These are phyloP conservation scores for Kodamaea restingae DNA, from an alignment of 805 yeast species.

Conservation along the genomic window DNA sequence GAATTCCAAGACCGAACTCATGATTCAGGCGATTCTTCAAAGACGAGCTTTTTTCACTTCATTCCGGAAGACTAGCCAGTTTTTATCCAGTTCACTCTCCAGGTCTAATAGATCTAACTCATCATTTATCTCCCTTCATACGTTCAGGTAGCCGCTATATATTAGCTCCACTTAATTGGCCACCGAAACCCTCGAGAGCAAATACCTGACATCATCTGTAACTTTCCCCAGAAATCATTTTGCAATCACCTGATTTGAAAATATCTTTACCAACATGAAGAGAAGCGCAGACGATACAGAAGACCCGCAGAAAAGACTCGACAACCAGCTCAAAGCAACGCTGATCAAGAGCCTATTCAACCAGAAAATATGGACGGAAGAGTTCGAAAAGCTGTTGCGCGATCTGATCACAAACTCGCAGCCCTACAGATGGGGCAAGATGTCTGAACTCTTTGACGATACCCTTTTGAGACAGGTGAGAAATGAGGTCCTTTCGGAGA, in stretches of 20 bases:
- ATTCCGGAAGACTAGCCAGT: too few species aligned
- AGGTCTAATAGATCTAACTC: too few species aligned
- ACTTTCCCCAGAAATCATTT: too few species aligned
- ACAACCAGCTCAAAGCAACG: conserved; percentile 2
- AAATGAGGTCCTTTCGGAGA: conserved; percentile 73
- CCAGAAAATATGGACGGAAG: conserved; percentile 43
- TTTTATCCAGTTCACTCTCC: too few species aligned
- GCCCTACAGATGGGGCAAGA: conserved; percentile 91
- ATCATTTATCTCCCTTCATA: too few species aligned
- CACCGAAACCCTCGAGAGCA: too few species aligned
- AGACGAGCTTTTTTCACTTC: too few species aligned
- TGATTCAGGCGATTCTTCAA: too few species aligned
- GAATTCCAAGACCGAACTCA: too few species aligned
- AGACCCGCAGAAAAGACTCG: conserved; percentile 5
- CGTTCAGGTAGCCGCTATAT: too few species aligned
- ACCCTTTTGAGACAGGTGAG: conserved; percentile 74
- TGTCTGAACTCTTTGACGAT: conserved; percentile 69
- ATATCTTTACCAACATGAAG: conserved; percentile 5
- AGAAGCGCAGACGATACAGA: conserved; percentile 3
- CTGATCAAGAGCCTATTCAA: conserved; percentile 32
- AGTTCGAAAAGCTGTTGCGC: conserved; percentile 38
- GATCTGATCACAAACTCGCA: conserved; percentile 48
- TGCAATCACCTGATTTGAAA: conserved; percentile 4
- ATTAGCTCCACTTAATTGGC: too few species aligned
- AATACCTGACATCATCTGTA: too few species aligned